These are phyloP conservation scores for Hygrocybe coccinea DNA, from an alignment of 768 basidiomycete genomes.

Conservation along the genomic window DNA sequence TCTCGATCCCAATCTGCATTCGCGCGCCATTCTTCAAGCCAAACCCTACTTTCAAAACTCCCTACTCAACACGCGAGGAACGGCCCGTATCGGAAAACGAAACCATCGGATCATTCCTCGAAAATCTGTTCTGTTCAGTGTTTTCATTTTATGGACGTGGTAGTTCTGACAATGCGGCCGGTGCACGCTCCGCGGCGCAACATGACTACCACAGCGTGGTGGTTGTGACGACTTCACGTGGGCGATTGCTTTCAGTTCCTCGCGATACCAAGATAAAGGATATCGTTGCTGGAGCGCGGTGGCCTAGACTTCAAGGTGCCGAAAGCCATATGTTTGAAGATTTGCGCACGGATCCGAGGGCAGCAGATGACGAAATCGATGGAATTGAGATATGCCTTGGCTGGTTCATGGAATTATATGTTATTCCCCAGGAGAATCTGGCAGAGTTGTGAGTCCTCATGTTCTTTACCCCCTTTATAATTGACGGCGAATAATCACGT, in stretches of 20 bases:
- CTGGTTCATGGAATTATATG: not conserved
- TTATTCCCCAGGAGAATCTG: not conserved
- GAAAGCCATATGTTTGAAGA: not conserved
- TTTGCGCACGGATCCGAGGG: not conserved
- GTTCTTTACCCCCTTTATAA: too few species aligned
- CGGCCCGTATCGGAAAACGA: not conserved
- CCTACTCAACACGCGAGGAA: not conserved
- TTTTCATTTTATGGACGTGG: not conserved
- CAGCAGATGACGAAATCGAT: not conserved
- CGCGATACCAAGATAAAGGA: not conserved
- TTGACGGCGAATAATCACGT: too few species aligned
- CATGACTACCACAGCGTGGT: not conserved
- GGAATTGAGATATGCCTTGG: not conserved
- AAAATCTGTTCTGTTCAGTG: not conserved
- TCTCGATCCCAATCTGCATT: not conserved
- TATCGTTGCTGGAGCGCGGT: not conserved
- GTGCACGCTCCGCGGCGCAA: not conserved
- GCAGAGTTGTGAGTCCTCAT: not conserved
- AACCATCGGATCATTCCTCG: not conserved
- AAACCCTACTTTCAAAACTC: not conserved
- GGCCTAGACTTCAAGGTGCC: not conserved
- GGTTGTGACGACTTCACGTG: not conserved
- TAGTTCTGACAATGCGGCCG: not conserved
- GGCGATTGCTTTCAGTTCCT: not conserved
- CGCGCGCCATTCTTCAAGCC: not conserved